Base-by-base conservation (phyloP, 2,329 filamentous ascomycete species). In the Colletotrichum paranaense region DNA sequence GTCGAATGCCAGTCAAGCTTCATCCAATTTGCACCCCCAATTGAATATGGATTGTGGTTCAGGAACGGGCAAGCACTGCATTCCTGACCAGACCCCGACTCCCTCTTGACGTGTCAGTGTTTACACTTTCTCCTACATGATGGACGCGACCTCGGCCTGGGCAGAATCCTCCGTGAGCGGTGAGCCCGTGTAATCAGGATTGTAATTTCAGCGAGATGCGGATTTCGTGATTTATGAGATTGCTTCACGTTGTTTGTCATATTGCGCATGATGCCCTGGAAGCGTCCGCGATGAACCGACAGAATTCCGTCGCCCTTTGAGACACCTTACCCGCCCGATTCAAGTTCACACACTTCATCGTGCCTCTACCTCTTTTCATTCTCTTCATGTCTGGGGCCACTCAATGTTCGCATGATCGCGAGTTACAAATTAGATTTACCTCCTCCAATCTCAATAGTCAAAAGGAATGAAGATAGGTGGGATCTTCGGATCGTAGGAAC, bases 21-120 rank as follows among this genome's bases (percentile, higher is more conserved):
- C 19, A 49, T 66, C 24, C 65, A 66, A 73, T 73, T 66, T 73
- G 71, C 67, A 30, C 56, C 49, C 24, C 19, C n/a, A 9, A n/a
- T 11, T 32, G 38, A 42, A 42, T 16, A 19, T 22, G 46, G 28
- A 70, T 71, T 66, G 67, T 73, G 59, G 38, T 42, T 19, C 6
- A 49, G 42, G 42, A n/a, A 49, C 42, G 42, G n/a, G 42, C 42
- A 49, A 6, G 42, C 42, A 28, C 53, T 28, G 26, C 53, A 26
- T 28, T 56, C 38, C 38, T 19, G 14, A 42, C 38, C 38, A 14
- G 9, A 56, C 12, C 24, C 26, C n/a, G 53, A 56, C 24, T 7
- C 53, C 53, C 19, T 56, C 53, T 49, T n/a, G 19, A 49, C 42
- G 42, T 49, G 42, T 49, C 42, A 49, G 46, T 71, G 67, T 71